Evolutionary conservation across 1,284 basidiomycete genomes (phyloP).

Genomic region (Ustilago bromivora): DNA sequence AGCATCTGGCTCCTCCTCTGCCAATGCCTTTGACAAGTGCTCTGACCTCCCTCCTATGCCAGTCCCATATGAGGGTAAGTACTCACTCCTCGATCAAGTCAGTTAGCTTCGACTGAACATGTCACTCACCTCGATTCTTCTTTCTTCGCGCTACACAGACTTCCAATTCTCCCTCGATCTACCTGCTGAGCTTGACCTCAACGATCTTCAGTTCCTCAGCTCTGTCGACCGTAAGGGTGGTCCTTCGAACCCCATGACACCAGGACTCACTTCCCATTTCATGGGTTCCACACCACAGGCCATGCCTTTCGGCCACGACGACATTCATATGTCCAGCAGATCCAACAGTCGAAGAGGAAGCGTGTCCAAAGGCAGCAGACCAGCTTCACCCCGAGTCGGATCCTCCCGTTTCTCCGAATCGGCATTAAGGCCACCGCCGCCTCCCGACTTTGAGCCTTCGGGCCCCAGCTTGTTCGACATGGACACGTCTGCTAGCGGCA

Average conservation of each 20-base stretch:
- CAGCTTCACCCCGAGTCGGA: constrained; percentile 40
- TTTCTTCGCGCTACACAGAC: constrained; percentile 26
- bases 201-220: constrained; percentile 55
- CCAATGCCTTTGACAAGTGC: constrained; percentile 24
- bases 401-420: constrained; percentile 48
- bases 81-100: neutral
- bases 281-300: constrained; percentile 42
- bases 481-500: constrained; percentile 34
- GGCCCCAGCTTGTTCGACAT: constrained; percentile 44
- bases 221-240: constrained; percentile 47
- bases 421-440: constrained; percentile 46
- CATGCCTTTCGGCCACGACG: constrained; percentile 37
- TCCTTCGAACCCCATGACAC: constrained; percentile 52
- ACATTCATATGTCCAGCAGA: constrained; percentile 50
- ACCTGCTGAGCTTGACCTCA: constrained; percentile 53
- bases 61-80: constrained; percentile 61
- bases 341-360: constrained; percentile 47
- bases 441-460: constrained; percentile 52
- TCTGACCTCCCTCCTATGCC: constrained; percentile 63
- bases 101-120: neutral
- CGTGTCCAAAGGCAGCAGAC: constrained; percentile 50
- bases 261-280: constrained; percentile 47
- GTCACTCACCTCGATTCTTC: neutral
- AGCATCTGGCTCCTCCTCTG: constrained; percentile 12
- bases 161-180: constrained; percentile 63